These are phyloP conservation scores for Pugionium dolabratum DNA, from an alignment of 345 rosid species.

Conservation along the genomic window DNA sequence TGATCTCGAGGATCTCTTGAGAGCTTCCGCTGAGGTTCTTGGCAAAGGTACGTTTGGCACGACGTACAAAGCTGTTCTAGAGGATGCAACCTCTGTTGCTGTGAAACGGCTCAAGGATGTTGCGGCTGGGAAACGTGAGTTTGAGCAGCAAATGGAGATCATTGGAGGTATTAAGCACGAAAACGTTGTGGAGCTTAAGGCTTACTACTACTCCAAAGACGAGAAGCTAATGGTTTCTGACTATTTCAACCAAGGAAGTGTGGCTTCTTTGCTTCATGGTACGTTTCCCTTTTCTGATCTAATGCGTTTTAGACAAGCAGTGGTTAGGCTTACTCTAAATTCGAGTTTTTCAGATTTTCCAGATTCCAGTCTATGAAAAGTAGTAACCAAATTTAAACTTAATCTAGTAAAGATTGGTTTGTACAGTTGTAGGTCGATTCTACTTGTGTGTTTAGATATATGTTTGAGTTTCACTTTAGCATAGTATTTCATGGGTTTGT, in stretches of 20 bases:
- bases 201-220: slow-evolving; percentile 84
- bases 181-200: slow-evolving; percentile 86
- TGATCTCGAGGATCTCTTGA: slow-evolving; percentile 92
- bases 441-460: too few species aligned
- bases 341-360: too few species aligned
- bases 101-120: slow-evolving; percentile 95
- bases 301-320: not conserved
- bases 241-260: slow-evolving; percentile 65
- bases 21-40: slow-evolving; percentile 97
- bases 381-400: too few species aligned
- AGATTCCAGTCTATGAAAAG: too few species aligned
- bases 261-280: slow-evolving; percentile 82
- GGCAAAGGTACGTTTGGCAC: slow-evolving; percentile 96
- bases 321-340: not conserved
- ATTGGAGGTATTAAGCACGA: slow-evolving; percentile 79
- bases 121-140: slow-evolving; percentile 76
- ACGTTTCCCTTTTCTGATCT: slow-evolving; percentile 27
- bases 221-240: slow-evolving; percentile 95
- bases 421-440: too few species aligned
- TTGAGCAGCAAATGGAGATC: slow-evolving; percentile 94
- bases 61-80: slow-evolving; percentile 69
- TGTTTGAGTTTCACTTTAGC: too few species aligned
- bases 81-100: slow-evolving; percentile 64
- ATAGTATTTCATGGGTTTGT: not conserved
- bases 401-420: too few species aligned